Evolutionary conservation across 768 basidiomycete genomes (phyloP).

Genomic region (Mycena filopes): DNA sequence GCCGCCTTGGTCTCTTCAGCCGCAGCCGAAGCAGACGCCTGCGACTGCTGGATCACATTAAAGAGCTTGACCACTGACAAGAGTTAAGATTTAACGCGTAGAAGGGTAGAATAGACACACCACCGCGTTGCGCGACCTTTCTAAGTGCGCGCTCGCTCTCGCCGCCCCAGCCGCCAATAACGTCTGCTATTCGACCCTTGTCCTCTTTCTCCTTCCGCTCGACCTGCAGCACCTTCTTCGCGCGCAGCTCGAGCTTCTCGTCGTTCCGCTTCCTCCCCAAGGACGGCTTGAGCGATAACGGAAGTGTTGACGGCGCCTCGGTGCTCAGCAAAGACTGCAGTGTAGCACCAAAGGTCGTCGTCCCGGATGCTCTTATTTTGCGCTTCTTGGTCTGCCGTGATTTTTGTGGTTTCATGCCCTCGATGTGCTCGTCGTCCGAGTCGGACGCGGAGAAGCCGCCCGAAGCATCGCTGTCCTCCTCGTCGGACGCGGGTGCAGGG

Average conservation of each 20-base stretch:
- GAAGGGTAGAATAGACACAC: conserved; percentile 50
- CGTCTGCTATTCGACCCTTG: conserved; percentile 70
- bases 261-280: conserved; percentile 75
- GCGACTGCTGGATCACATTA: conserved; percentile 87
- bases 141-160: conserved; percentile 80
- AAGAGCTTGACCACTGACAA: conserved; percentile 82
- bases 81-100: background rate
- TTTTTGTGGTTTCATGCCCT: conserved; percentile 63
- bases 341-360: conserved; percentile 78
- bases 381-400: conserved; percentile 86
- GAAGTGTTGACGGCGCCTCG: conserved; percentile 72
- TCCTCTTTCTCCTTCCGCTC: conserved; percentile 83
- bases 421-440: conserved; percentile 64
- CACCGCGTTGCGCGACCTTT: conserved; percentile 89
- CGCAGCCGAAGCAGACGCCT: conserved; percentile 62
- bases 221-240: conserved; percentile 74
- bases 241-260: conserved; percentile 77
- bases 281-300: conserved; percentile 84
- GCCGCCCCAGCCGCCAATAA: conserved; percentile 90
- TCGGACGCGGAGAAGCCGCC: conserved; percentile 38
- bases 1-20: conserved; percentile 68
- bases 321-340: conserved; percentile 80
- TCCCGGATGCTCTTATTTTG: conserved; percentile 82
- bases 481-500: conserved; percentile 39
- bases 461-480: conserved; percentile 42